Conservation (phyloP, 2,329 filamentous ascomycete genomes). For the Pochonia chlamydosporia region DNA sequence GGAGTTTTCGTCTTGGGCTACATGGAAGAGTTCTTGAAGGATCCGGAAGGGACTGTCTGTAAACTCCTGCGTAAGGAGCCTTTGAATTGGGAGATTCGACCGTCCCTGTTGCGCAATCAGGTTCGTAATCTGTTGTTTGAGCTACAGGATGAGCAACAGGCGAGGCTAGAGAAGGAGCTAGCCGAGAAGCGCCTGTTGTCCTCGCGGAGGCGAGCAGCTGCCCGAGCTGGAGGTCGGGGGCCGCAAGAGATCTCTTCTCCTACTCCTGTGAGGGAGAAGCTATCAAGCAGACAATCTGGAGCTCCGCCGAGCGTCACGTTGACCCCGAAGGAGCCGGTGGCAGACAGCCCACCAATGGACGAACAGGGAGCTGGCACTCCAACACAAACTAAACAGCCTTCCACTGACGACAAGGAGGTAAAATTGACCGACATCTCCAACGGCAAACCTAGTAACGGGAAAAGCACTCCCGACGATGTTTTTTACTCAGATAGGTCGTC, state of each 20-base stretch:
- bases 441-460: conserved; percentile 13
- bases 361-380: neutral
- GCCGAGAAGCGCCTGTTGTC: conserved; percentile 24
- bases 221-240: neutral
- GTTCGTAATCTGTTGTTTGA: conserved; percentile 62
- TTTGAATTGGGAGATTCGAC: conserved; percentile 47
- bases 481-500: conserved; percentile 1
- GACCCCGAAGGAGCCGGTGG: neutral
- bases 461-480: neutral
- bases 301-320: neutral
- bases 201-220: conserved; percentile 15
- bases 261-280: neutral
- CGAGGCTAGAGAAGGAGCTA: conserved; percentile 31
- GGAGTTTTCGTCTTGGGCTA: conserved; percentile 84
- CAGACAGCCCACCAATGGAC: neutral
- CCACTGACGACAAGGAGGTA: conserved; percentile 9
- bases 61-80: conserved; percentile 58
- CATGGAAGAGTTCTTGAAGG: conserved; percentile 69
- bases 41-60: conserved; percentile 65
- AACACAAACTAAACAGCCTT: neutral
- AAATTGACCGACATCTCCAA: conserved; percentile 14
- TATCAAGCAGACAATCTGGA: neutral
- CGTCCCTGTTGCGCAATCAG: conserved; percentile 53
- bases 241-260: neutral
- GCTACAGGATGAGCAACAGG: conserved; percentile 54